A percentile compares a stretch with the other conserved stretches of the same genome.
Evolutionary conservation across 106 monocot species (phyloP).

Genomic region (Acorus gramineus): DNA sequence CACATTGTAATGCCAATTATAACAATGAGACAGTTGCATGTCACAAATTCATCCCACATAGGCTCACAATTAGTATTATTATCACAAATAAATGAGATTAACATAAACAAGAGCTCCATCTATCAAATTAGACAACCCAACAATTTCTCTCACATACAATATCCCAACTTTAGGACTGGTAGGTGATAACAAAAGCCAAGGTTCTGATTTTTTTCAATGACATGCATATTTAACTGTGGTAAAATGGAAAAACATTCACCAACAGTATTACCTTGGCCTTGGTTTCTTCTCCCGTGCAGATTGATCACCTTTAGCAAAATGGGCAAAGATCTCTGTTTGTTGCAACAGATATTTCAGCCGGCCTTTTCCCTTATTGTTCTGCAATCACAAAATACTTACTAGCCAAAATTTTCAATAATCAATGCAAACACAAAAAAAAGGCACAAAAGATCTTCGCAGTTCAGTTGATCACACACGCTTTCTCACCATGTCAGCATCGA

Average conservation of each 20-base stretch:
- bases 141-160: too few species aligned
- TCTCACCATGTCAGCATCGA: constrained; percentile 65
- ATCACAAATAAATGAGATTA: too few species aligned
- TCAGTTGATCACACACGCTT: neutral
- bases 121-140: too few species aligned
- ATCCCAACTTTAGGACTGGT: too few species aligned
- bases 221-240: too few species aligned
- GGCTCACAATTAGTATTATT: too few species aligned
- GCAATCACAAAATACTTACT: neutral
- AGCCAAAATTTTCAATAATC: neutral
- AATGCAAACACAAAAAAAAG: neutral
- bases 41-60: too few species aligned
- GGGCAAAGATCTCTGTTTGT: constrained; percentile 48
- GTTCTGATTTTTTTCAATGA: too few species aligned
- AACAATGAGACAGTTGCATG: too few species aligned
- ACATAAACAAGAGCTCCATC: too few species aligned
- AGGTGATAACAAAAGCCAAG: too few species aligned
- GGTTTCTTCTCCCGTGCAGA: constrained; percentile 28
- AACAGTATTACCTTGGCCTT: constrained; percentile 24
- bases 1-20: too few species aligned
- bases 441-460: neutral
- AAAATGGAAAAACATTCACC: neutral
- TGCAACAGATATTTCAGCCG: constrained; percentile 38
- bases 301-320: constrained; percentile 37
- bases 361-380: constrained; percentile 43